These are phyloP conservation scores for Phytophthora aleatoria DNA, from an alignment of 352 stramenopile species.

Conservation along the genomic window DNA sequence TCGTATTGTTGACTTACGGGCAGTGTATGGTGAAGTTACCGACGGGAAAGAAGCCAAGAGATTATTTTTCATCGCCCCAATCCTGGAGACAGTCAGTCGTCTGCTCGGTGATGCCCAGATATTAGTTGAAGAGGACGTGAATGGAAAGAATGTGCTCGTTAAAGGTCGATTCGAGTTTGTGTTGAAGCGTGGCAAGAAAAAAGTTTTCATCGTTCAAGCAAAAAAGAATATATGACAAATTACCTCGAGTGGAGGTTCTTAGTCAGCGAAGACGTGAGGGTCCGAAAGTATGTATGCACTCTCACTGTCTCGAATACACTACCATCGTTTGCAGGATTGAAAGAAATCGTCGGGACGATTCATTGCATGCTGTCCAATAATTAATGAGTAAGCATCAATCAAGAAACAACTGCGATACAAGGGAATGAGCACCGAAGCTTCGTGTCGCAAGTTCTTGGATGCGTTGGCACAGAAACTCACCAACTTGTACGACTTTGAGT, in stretches of 20 bases:
- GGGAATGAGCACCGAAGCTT: not conserved
- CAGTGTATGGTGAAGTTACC: not conserved
- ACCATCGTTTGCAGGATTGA: slow-evolving; percentile 9
- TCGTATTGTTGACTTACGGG: slow-evolving; percentile 3
- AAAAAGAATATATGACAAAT: slow-evolving; percentile 33
- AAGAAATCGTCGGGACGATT: slow-evolving; percentile 15
- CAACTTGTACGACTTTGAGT: not conserved
- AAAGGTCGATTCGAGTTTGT: slow-evolving; percentile 34
- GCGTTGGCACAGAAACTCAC: not conserved
- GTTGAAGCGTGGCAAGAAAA: slow-evolving; percentile 29
- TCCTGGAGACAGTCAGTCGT: slow-evolving; percentile 24
- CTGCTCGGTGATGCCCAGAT: slow-evolving; percentile 2
- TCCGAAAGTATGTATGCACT: slow-evolving; percentile 12
- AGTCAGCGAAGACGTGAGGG: slow-evolving; percentile 20
- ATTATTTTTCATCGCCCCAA: slow-evolving; percentile 16
- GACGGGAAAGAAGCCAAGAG: slow-evolving; percentile 20
- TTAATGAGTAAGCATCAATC: not conserved
- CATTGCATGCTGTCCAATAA: not conserved
- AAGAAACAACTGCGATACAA: not conserved
- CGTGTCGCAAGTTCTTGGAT: not conserved
- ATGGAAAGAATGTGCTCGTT: slow-evolving; percentile 23
- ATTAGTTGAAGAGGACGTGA: slow-evolving; percentile 19
- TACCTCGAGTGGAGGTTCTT: slow-evolving; percentile 33
- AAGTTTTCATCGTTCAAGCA: slow-evolving; percentile 24
- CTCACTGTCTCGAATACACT: slow-evolving; percentile 2